Conservation (phyloP, 192 early-diverging fungal species). For the Coemansia sp. region DNA sequence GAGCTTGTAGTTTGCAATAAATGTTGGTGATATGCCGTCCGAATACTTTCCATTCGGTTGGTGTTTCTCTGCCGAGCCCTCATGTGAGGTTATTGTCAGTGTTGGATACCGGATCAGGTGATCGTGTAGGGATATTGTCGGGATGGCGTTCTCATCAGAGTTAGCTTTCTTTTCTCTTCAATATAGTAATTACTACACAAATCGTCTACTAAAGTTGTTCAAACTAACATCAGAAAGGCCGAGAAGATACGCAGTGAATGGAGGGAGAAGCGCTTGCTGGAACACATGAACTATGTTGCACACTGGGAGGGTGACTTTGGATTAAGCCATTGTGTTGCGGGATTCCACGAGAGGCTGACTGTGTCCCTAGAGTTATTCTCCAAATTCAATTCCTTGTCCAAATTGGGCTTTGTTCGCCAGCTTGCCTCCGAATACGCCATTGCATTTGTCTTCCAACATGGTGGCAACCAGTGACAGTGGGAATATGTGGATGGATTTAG, state of each 20-base stretch:
- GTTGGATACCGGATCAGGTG: too few species aligned
- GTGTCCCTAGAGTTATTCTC: slow-evolving; percentile 1
- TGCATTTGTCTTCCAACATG: slow-evolving; percentile 1
- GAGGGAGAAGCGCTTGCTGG: slow-evolving; percentile 6
- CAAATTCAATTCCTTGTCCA: not conserved
- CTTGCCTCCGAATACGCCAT: slow-evolving; percentile 1
- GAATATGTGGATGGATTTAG: slow-evolving; percentile 13
- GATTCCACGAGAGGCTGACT: slow-evolving; percentile 11
- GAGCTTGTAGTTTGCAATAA: slow-evolving; percentile 16
- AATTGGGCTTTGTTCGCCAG: slow-evolving; percentile 13
- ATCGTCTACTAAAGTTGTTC: too few species aligned
- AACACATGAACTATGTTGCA: slow-evolving; percentile 10
- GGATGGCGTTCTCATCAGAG: too few species aligned
- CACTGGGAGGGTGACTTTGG: slow-evolving; percentile 9
- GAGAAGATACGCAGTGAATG: not conserved
- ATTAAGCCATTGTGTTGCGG: slow-evolving; percentile 10
- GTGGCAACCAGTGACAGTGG: slow-evolving; percentile 13
- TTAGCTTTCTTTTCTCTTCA: too few species aligned
- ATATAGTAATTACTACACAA: too few species aligned
- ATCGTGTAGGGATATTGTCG: too few species aligned
- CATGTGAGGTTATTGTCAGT: not conserved
- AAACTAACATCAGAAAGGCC: not conserved
- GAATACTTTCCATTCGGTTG: slow-evolving; percentile 13
- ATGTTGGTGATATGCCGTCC: slow-evolving; percentile 2
- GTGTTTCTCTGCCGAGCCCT: too few species aligned